Base-by-base conservation (phyloP, 352 stramenopile species). In the Globisporangium nodosum region DNA sequence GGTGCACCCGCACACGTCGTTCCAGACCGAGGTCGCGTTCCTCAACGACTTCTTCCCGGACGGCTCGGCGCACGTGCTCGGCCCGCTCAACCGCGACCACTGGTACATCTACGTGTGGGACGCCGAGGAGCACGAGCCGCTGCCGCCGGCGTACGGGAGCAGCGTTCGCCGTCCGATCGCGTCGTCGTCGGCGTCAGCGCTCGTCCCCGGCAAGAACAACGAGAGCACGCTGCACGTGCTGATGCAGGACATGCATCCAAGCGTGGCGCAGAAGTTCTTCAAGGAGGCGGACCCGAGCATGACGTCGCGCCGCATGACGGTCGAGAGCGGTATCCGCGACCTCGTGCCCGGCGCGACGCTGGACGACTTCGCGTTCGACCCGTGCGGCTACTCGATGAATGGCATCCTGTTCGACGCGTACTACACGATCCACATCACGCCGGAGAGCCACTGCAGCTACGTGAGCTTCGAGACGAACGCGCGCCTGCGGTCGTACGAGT, bases 301-400 rank as follows among this genome's bases (percentile, higher is more conserved):
- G 71, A 84, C 88, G 51, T 90, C 82, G 52, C 81, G 71, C 58
- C 88, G 96, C 50, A 97, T 98, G 87, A 99, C 96, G 18, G 81
- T 92, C 55, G 79, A 94, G 54, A 97, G 88, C 39, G 96, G 97
- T 40, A 99, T 99, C 66, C 78, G 92, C 59, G 82, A 96, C 54
- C 77, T 99, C 27, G 93, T 97, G 46, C 97, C 97, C 0, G 96
- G 95, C 33, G 93, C 96, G 6, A 70, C 90, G 47, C 93, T 99
- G 65, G 97, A 99, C 76, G 92, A 97, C 56, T 97, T 96, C 59
- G 92, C 97, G 24, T 99, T 99, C 79, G 96, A 99, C 60, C 97
- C 97, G 21, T 99, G 97, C 76, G 97, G 97, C 21, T 97, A 97
- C 78, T 97, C 87, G 48, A 99, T 99, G 97, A 99, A 99, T 85